A percentile compares a stretch with the other conserved stretches of the same genome.
Evolutionary conservation across 768 basidiomycete species (phyloP).

Genomic region (Cystofilobasidium bisporidii): DNA sequence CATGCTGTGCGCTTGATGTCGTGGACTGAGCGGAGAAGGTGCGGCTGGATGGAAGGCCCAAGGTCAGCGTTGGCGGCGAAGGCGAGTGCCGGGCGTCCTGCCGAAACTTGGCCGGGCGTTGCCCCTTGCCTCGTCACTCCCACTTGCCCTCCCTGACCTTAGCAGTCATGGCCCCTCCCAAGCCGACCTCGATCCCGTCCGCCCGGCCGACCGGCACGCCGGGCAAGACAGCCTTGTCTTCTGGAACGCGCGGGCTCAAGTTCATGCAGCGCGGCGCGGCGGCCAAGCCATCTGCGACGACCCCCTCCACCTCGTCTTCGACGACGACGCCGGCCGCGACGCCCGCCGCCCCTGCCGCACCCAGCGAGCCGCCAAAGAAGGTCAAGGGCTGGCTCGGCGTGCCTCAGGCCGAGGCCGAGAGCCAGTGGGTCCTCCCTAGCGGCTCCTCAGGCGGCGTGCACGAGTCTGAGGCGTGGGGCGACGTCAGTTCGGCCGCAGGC

Average conservation of each 20-base stretch:
- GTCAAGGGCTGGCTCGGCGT: constrained; percentile 9
- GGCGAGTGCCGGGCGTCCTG: neutral
- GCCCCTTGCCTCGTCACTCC: too few species aligned
- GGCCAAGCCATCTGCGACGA: neutral
- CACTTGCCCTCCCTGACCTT: too few species aligned
- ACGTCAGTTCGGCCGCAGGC: neutral
- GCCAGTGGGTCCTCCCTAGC: constrained; percentile 16
- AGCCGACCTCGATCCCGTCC: constrained; percentile 1
- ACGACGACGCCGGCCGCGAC: neutral
- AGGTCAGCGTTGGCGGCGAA: neutral
- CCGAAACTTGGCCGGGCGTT: neutral
- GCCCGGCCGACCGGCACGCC: neutral
- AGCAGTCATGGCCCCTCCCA: neutral
- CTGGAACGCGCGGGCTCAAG: constrained; percentile 21
- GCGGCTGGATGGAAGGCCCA: too few species aligned
- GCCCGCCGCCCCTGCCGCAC: neutral
- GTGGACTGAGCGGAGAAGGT: neutral
- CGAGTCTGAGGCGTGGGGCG: neutral
- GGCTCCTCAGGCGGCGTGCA: neutral
- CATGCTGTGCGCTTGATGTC: neutral
- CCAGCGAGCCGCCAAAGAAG: constrained; percentile 8
- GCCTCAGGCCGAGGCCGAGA: neutral
- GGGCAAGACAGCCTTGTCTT: neutral
- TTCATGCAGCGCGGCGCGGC: constrained; percentile 19
- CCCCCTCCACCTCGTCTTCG: neutral